Conservation (phyloP, 2,329 filamentous ascomycete species). For the Epichloe baconii region DNA sequence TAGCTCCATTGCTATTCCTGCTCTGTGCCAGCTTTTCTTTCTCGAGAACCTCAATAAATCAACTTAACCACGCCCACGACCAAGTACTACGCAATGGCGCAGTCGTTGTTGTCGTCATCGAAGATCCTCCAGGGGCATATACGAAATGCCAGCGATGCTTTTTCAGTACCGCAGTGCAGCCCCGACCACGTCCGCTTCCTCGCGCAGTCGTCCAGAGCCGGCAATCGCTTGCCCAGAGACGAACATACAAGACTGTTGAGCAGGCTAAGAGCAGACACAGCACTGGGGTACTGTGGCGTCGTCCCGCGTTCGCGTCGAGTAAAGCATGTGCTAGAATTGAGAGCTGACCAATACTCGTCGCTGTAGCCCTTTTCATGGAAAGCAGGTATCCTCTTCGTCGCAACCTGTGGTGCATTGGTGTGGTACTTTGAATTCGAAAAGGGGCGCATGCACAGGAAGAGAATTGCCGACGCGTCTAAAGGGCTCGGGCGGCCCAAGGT, state of each 20-base stretch:
- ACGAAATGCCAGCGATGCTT: conserved; percentile 28
- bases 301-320: background rate
- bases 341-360: conserved; percentile 13
- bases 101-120: conserved; percentile 19
- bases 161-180: conserved; percentile 21
- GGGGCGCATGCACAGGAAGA: conserved; percentile 74
- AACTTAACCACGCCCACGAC: background rate
- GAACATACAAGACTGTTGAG: conserved; percentile 40
- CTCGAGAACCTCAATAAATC: background rate
- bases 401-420: conserved; percentile 62
- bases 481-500: conserved; percentile 88
- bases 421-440: conserved; percentile 94
- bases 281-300: conserved; percentile 33
- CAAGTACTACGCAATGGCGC: conserved; percentile 23
- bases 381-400: conserved; percentile 73
- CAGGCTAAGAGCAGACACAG: conserved; percentile 45
- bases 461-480: conserved; percentile 84
- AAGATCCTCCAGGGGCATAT: conserved; percentile 22
- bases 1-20: no score
- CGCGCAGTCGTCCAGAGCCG: conserved; percentile 18
- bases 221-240: conserved; percentile 24
- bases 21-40: background rate
- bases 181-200: conserved; percentile 21
- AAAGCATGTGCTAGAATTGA: background rate
- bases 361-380: conserved; percentile 86